phyloP scores from a whole-genome alignment of 352 stramenopile genomes.

The Globisporangium cylindrosporum region DNA sequence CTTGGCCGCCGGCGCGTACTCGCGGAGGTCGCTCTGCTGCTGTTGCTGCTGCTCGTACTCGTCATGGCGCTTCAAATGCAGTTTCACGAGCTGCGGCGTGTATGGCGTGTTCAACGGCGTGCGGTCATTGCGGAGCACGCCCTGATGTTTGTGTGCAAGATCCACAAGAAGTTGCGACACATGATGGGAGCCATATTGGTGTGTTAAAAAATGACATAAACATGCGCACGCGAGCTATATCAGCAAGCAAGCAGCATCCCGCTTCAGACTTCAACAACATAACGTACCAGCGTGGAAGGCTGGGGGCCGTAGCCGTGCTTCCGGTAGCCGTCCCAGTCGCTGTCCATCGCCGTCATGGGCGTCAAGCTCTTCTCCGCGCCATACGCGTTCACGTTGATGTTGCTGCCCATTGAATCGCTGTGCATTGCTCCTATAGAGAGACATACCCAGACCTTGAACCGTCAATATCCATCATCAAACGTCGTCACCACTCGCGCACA shows the following conservation, averaged over 20 bases:
- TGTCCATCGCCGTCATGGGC: constrained; percentile 20
- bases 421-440: not conserved
- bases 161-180: not conserved
- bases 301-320: constrained; percentile 48
- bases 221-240: constrained; percentile 4
- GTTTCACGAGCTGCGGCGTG: constrained; percentile 82
- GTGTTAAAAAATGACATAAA: constrained; percentile 5
- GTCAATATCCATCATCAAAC: constrained; percentile 1
- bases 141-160: constrained; percentile 22
- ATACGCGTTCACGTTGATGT: constrained; percentile 13
- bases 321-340: constrained; percentile 57
- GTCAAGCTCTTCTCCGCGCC: constrained; percentile 23
- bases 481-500: not conserved
- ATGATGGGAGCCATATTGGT: not conserved
- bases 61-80: constrained; percentile 66
- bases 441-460: not conserved
- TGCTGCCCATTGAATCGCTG: constrained; percentile 17
- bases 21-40: constrained; percentile 24
- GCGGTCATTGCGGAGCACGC: constrained; percentile 62
- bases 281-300: constrained; percentile 30
- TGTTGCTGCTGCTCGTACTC: constrained; percentile 39
- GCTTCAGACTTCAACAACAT: constrained; percentile 13
- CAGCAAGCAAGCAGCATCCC: not conserved
- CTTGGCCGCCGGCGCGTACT: constrained; percentile 23
- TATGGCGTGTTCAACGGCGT: constrained; percentile 83